Base-by-base conservation (phyloP, 371 early-diverging fungal species). In the Apophysomyces ossiformis region DNA sequence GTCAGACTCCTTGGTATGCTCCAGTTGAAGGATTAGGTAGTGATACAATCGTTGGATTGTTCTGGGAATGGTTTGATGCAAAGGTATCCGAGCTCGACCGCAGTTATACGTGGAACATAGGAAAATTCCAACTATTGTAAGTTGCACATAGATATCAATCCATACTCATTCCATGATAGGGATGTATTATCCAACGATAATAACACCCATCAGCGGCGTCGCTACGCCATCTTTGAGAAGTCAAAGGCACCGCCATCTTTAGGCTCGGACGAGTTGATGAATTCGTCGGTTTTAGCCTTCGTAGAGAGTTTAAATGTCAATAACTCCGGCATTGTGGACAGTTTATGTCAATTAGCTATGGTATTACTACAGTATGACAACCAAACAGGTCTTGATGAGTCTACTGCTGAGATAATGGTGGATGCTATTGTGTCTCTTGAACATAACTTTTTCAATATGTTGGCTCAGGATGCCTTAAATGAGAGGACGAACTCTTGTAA, bases 311-410 rank as follows among this genome's bases (percentile, higher is more conserved):
- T 75, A 1, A 85, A 85, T 38, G 63, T 58, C n/a, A 61, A 60
- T 12, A 84, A 85, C 56, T 81, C 83, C 32, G 86, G 86, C 8
- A 67, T 76, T 7, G 38, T 68, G 6, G 80, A 78, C 41, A 70
- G 73, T 38, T 67, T 85, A 21, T 78, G 78, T 56, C 73, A 72
- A 54, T 7, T 66, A 12, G 47, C 66, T 2, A 37, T 56, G 2
- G 37, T 39, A 7, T 68, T 73, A 50, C 43, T 81, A n/a, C 21
- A 66, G 2, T 8, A 58, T 8, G 67, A 73, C 46, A 35, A 37
- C 38, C 5, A 61, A 13, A n/a, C 37, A 13, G 67, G 57, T 35
- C 12, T 65, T 3, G 57, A 61, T n/a, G 47, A 43, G 26, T 32
- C 44, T 0, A 39, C 43, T 4, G 57, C 38, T 11, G 59, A 64